Base-by-base conservation (phyloP, 2,329 filamentous ascomycete genomes). In the Pseudopyrenochaeta lycopersici region DNA sequence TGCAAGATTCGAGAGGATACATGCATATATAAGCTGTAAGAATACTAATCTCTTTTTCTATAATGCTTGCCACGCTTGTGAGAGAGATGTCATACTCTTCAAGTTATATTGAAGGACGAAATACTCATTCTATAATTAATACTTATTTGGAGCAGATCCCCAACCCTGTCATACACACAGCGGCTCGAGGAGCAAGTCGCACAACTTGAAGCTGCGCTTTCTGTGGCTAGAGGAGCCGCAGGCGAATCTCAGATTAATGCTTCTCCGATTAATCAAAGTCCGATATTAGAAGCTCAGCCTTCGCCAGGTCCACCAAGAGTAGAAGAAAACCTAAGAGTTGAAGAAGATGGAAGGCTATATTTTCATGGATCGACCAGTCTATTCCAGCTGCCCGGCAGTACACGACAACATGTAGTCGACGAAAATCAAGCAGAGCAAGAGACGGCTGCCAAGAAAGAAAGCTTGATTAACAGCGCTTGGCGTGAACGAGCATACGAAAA, bases 21-120 rank as follows among this genome's bases (percentile, higher is more conserved):
- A 17, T 58, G 55, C 29, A 35, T 54, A 15, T 58, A 58, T 32
- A 58, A 52, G 33, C 27, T 58, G 54, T 57, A 46, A 46, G 54
- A 17, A 20, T 23, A 10, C 15, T 12, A 17, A 38, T n/a, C 38
- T 29, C 17, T 23, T 48, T 7, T 27, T 27, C 23, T 9, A 27
- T 9, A 27, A 55, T 30, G n/a, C 15, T 10, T 4, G 23, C 4
- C 23, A 27, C 23, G 4, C 9, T 27, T 27, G 4, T 9, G 9
- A 27, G 4, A 27, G 23, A 27, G 23, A 27, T 4, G 9, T 27
- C 23, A 27, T 27, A 5, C 4, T 27, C 9, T 27, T 27, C 9
- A n/a, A n/a, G 23, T 9, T 27, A 27, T 4, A 27, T 9, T 27
- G 23, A 9, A 27, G 4, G 9, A 9, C 23, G 9, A 4, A 27